Evolutionary conservation across 2,329 filamentous ascomycete species (phyloP), one percentile per base, ranked within the genome.

Genomic region (Fusarium abutilonis): DNA sequence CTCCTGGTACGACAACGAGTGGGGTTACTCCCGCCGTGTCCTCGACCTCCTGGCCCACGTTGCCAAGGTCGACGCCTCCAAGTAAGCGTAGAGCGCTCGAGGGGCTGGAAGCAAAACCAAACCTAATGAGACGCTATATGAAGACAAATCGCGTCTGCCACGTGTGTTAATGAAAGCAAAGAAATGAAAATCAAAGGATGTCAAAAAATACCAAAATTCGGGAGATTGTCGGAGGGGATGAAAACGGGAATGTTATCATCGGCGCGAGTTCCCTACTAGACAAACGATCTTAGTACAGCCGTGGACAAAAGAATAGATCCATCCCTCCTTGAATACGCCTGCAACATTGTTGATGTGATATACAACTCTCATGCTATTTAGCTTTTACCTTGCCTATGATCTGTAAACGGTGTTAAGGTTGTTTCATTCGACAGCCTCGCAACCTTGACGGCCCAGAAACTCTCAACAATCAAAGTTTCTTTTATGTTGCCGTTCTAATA

Each of bases 1-100:
- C 79, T 89, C 89, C 75, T 98, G 94, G 95, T 97, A 97, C 83
- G 93, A 97, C 87, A 98, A 98, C 87, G 94, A 98, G 88, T 97
- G 93, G 93, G 95, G 93, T 77, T 98, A 99, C 90, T 96, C 91
- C 80, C 93, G 93, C 84, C 95, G 91, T 88, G 91, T 93, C 75
- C 83, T 93, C 72, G 91, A 95, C 82, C 90, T 95, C 74, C 77
- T 87, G 78, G 83, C 85, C 81, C 90, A 93, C 85, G 86, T 93
- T 74, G 83, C 90, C 80, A 91, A 91, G 85, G 88, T 89, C 68
- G 91, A 93, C 74, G 84, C 76, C 74, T 75, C 78, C 77, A 81
- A 85, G 72, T 84, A 81, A 76, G 67, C 56, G 66, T 47, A 68
- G 59, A 69, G 60, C 49, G 56, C 57, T 66, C 52, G 52, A 46